Evolutionary conservation across 345 rosid genomes (phyloP).

Genomic region (Gossypium longicalyx): DNA sequence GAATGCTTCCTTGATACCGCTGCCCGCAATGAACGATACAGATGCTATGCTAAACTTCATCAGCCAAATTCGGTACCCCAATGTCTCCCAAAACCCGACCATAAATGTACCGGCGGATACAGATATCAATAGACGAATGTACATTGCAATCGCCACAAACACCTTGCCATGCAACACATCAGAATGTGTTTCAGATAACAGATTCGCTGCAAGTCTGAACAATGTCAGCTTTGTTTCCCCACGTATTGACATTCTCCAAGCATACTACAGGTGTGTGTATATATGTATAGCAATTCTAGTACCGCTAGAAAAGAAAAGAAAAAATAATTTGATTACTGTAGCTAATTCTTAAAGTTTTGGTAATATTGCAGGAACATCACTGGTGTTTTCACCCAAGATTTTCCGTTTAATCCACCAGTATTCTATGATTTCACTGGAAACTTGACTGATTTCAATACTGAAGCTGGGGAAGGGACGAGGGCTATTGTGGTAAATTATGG

Average conservation of each 20-base stretch:
- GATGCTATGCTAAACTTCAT: background rate
- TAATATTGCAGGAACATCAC: background rate
- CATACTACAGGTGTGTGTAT: conserved; percentile 25
- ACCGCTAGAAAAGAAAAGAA: background rate
- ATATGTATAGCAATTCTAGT: background rate
- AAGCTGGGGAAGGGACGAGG: background rate
- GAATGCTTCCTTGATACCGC: background rate
- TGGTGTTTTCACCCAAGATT: conserved; percentile 19
- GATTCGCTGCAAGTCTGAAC: conserved; percentile 12
- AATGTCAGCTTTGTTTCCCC: conserved; percentile 36
- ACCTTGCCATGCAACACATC: conserved; percentile 10
- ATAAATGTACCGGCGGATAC: background rate
- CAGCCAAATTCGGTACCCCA: conserved; percentile 10
- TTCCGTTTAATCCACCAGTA: conserved; percentile 16
- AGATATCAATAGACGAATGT: background rate
- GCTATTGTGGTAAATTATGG: conserved; percentile 24
- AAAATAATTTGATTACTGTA: background rate
- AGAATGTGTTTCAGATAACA: no score
- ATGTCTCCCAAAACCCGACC: background rate
- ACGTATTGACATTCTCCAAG: conserved; percentile 33
- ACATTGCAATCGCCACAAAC: conserved; percentile 14
- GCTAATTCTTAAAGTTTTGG: background rate
- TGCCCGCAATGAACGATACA: background rate
- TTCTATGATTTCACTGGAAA: conserved; percentile 20
- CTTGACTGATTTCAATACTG: background rate